Evolutionary conservation across 257 asterid species (phyloP).

Genomic region (Craterostigma plantagineum): DNA sequence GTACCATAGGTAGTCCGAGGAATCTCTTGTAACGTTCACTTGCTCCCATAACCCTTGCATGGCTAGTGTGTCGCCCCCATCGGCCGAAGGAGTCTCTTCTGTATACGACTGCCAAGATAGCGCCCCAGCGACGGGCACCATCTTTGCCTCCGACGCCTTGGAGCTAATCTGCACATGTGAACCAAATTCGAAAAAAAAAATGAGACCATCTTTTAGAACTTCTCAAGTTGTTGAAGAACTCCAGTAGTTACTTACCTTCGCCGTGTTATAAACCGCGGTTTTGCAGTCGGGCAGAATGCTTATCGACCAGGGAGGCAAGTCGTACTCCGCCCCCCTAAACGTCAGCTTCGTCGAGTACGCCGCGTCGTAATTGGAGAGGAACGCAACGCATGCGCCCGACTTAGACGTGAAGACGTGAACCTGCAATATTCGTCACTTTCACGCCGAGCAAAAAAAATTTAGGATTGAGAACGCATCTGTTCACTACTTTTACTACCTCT

Average conservation of each 20-base stretch:
- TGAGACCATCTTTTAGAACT: background rate
- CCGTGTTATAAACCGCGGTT: conserved; percentile 71
- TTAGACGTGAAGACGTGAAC: conserved; percentile 57
- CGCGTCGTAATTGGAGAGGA: conserved; percentile 70
- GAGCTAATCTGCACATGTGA: conserved; percentile 30
- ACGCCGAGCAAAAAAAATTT: too few relatives aligned
- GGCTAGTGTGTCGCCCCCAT: conserved; percentile 28
- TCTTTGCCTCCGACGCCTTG: conserved; percentile 29
- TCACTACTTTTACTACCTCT: conserved; percentile 54
- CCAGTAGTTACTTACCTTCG: conserved; percentile 55
- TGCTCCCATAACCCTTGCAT: conserved; percentile 61
- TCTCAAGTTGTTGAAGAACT: background rate
- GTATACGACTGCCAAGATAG: conserved; percentile 58
- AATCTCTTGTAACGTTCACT: conserved; percentile 51
- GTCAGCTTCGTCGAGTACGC: conserved; percentile 34
- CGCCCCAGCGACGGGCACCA: conserved; percentile 31
- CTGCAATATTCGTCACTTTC: too few relatives aligned
- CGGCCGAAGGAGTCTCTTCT: conserved; percentile 57
- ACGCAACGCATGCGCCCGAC: conserved; percentile 76
- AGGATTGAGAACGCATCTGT: conserved; percentile 3
- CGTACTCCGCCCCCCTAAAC: conserved; percentile 39
- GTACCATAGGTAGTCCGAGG: conserved; percentile 84
- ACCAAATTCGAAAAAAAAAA: background rate
- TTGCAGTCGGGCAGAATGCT: conserved; percentile 94
- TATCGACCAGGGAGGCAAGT: conserved; percentile 90